Base-by-base conservation (phyloP, 2,329 filamentous ascomycete genomes). In the Trichoderma cornu-damae region DNA sequence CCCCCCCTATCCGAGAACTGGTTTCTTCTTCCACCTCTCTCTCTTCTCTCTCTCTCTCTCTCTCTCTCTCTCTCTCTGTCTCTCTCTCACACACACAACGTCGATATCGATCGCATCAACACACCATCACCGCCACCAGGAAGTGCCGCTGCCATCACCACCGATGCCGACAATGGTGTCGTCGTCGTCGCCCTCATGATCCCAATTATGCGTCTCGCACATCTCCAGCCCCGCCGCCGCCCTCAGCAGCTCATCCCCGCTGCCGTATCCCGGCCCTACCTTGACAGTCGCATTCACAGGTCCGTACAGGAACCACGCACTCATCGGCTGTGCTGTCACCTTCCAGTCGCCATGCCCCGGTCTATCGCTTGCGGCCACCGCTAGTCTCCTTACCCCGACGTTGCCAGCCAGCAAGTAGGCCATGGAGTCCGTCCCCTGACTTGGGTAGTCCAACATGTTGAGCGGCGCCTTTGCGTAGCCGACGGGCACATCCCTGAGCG, bases 241-340 rank as follows among this genome's bases (percentile, higher is more conserved):
- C 43, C 26, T 57, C 55, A 28, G 12, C 46, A 58, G 18, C 40
- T 58, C 56, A 20, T 52, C 40, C 16, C 38, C 49, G 48, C 62
- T 66, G 0, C 69, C 68, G 40, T 64, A 57, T 4, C 16, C 20
- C 6, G 60, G 51, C 2, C 61, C 61, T 9, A 38, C 52, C 1
- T 60, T 68, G 14, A 64, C 49, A 1, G 65, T 64, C 30, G 63
- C 46, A 9, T 71, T 61, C 2, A 70, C 68, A 1, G 73, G 73
- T 1, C 66, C 73, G 52, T 73, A 75, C 26, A 75, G 46, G 61
- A 75, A 72, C 73, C 74, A 76, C 12, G 70, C 68, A 43, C 71
- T 74, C 32, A 71, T 60, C 7, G 73, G 73, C 61, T 67, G 64
- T 6, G 70, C 63, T 8, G 63, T 67, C 7, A 69, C 67, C 3